phyloP scores from a whole-genome alignment of 1,284 basidiomycete genomes.

The Megacollybia platyphylla region DNA sequence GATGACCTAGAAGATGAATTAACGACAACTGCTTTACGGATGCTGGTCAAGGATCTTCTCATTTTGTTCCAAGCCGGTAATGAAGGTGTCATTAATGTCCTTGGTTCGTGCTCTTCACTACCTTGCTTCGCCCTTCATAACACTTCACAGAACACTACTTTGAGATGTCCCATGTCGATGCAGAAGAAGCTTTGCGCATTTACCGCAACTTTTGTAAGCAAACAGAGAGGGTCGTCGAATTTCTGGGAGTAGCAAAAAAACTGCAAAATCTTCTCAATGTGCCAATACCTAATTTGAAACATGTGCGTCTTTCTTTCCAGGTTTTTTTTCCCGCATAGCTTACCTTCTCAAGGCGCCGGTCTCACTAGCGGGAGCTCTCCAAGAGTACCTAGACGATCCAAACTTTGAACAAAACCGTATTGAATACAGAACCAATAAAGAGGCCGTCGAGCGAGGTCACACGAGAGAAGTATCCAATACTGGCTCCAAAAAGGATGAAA shows the following conservation, averaged over 20 bases:
- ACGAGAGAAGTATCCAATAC: slow-evolving; percentile 13
- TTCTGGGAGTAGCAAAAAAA: slow-evolving; percentile 85
- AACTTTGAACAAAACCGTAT: slow-evolving; percentile 92
- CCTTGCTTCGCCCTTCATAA: slow-evolving; percentile 2
- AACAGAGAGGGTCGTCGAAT: slow-evolving; percentile 91
- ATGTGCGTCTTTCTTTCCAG: slow-evolving; percentile 39
- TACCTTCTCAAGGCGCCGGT: slow-evolving; percentile 65
- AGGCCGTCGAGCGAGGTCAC: slow-evolving; percentile 44
- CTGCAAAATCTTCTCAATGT: slow-evolving; percentile 89
- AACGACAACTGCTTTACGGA: slow-evolving; percentile 78
- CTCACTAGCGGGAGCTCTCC: slow-evolving; percentile 82
- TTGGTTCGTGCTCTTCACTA: slow-evolving; percentile 36
- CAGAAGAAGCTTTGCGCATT: slow-evolving; percentile 72
- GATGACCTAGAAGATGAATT: slow-evolving; percentile 91
- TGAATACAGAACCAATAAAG: slow-evolving; percentile 84
- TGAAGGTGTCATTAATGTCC: slow-evolving; percentile 94
- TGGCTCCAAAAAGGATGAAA: not conserved
- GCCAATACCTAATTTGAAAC: slow-evolving; percentile 87
- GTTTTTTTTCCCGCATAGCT: not conserved
- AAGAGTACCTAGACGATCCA: slow-evolving; percentile 93
- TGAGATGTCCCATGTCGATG: slow-evolving; percentile 94
- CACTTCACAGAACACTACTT: slow-evolving; percentile 83
- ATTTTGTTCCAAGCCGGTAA: slow-evolving; percentile 96
- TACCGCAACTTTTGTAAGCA: slow-evolving; percentile 95
- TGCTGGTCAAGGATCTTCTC: slow-evolving; percentile 96